These are phyloP conservation scores for Polyporus arcularius DNA, from an alignment of 768 basidiomycete species.

Conservation along the genomic window DNA sequence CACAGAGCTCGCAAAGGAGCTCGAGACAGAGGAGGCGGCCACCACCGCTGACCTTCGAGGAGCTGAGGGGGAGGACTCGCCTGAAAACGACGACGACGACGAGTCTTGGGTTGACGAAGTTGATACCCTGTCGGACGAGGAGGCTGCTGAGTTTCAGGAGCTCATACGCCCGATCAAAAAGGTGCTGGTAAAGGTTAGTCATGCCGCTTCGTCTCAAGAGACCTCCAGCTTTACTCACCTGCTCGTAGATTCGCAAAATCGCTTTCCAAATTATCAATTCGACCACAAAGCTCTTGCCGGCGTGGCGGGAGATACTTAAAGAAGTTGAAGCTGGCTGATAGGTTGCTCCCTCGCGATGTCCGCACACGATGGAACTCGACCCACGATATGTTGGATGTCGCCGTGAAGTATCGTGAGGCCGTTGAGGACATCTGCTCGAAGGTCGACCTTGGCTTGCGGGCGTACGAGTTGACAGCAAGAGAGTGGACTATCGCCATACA, in stretches of 20 bases:
- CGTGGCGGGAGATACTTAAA: neutral
- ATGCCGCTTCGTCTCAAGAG: neutral
- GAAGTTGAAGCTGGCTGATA: neutral
- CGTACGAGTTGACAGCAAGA: constrained; percentile 4
- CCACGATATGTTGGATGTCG: neutral
- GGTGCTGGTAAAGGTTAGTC: neutral
- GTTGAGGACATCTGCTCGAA: neutral
- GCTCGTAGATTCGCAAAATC: constrained; percentile 14
- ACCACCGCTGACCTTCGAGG: neutral
- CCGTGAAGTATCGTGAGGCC: constrained; percentile 11
- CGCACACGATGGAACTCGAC: constrained; percentile 24
- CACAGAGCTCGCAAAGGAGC: neutral
- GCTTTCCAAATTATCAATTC: constrained; percentile 19
- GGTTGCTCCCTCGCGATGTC: constrained; percentile 18
- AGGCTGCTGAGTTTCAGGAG: neutral
- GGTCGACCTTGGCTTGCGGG: constrained; percentile 4
- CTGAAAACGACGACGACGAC: no score
- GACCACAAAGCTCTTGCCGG: constrained; percentile 8
- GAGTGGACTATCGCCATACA: constrained; percentile 22
- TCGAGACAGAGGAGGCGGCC: neutral
- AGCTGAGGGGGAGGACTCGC: no score
- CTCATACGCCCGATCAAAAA: neutral
- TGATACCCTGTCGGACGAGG: neutral
- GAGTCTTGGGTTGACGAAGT: neutral
- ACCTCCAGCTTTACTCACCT: neutral